phyloP scores from a whole-genome alignment of 2,329 filamentous ascomycete genomes.

The Penicillium freii region DNA sequence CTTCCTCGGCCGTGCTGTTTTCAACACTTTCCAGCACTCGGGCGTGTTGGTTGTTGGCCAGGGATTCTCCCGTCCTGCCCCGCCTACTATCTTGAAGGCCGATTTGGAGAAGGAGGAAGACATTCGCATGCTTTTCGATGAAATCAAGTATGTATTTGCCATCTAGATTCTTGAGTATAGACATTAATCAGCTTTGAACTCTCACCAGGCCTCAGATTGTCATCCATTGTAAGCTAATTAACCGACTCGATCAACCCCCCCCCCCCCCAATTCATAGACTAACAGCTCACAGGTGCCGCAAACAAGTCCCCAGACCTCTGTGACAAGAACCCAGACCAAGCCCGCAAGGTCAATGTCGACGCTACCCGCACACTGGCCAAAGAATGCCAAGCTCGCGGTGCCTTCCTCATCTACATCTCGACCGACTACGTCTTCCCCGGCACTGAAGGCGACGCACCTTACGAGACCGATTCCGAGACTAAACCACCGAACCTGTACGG shows the following conservation, averaged over 20 bases:
- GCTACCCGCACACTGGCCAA: constrained; percentile 66
- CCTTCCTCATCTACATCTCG: constrained; percentile 61
- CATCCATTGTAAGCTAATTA: constrained; percentile 66
- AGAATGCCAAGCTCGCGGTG: constrained; percentile 58
- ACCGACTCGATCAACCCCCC: not conserved
- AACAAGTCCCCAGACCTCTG: constrained; percentile 87
- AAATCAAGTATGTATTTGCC: constrained; percentile 48
- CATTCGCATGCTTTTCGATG: constrained; percentile 49
- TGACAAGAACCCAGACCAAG: constrained; percentile 72
- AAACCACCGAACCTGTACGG: constrained; percentile 77
- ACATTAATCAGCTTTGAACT: constrained; percentile 1
- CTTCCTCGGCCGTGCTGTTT: constrained; percentile 75
- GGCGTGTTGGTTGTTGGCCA: constrained; percentile 71
- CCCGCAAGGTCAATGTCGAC: constrained; percentile 69
- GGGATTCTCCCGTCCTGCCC: constrained; percentile 70
- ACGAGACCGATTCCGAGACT: constrained; percentile 63
- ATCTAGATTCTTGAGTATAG: not conserved
- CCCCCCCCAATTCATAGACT: constrained; percentile 9
- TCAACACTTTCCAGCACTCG: constrained; percentile 64
- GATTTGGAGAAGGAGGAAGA: constrained; percentile 50
- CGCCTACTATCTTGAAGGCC: constrained; percentile 62
- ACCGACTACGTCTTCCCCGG: constrained; percentile 78
- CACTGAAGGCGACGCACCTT: constrained; percentile 78
- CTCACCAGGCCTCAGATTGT: constrained; percentile 66
- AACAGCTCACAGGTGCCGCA: constrained; percentile 63